Evolutionary conservation across 78 protist species (phyloP).

Genomic region (Polysphondylium violaceum): DNA sequence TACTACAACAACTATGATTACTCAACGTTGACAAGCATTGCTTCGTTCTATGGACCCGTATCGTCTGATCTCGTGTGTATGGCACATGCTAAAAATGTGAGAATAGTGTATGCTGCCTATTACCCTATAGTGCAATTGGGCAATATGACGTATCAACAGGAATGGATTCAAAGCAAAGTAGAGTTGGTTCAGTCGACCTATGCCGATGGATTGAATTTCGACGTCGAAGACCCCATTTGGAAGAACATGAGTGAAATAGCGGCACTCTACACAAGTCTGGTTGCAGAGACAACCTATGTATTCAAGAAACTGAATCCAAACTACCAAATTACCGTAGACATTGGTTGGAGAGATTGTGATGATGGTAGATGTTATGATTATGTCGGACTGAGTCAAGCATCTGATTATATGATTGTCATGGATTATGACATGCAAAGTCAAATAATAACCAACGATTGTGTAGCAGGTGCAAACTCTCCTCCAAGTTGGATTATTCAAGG

Average conservation of each 20-base stretch:
- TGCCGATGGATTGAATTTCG: conserved; percentile 77
- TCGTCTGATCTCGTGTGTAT: conserved; percentile 36
- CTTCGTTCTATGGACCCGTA: conserved; percentile 1
- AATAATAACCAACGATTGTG: conserved; percentile 18
- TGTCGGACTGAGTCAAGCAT: conserved; percentile 42
- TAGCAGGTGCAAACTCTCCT: conserved; percentile 86
- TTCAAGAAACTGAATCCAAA: conserved; percentile 37
- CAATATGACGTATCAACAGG: not conserved
- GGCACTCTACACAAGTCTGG: conserved; percentile 32
- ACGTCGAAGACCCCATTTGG: conserved; percentile 59
- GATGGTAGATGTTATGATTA: conserved; percentile 82
- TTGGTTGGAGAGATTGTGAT: conserved; percentile 85
- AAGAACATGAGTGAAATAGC: not conserved
- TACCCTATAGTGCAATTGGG: conserved; percentile 46
- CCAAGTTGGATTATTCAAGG: conserved; percentile 30
- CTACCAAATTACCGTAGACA: conserved; percentile 71
- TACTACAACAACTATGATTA: conserved; percentile 32
- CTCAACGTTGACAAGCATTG: conserved; percentile 25
- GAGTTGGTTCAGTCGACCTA: conserved; percentile 6
- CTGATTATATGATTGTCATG: conserved; percentile 84
- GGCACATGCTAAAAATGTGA: conserved; percentile 23
- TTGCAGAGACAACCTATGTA: conserved; percentile 17
- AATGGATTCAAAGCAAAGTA: conserved; percentile 35
- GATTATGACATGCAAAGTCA: conserved; percentile 80
- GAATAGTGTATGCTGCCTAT: conserved; percentile 22